A percentile compares a stretch with the other conserved stretches of the same genome.
These are phyloP conservation scores for Emericellopsis atlantica DNA, from an alignment of 2,329 filamentous ascomycete species.

Conservation along the genomic window DNA sequence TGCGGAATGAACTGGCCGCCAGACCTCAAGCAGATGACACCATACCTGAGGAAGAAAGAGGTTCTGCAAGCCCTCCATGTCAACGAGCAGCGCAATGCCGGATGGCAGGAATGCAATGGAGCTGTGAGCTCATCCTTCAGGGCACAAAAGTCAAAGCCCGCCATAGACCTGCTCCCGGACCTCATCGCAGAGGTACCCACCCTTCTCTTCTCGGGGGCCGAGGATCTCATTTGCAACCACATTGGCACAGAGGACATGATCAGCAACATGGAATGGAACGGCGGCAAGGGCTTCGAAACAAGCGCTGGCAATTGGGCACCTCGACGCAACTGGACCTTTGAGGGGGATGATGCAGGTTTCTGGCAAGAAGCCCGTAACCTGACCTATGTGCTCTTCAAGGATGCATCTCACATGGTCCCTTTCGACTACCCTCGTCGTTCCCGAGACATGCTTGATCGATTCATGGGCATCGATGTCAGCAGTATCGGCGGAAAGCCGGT, in stretches of 20 bases:
- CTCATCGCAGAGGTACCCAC: slow-evolving; percentile 67
- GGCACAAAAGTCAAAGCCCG: slow-evolving; percentile 57
- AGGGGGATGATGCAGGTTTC: slow-evolving; percentile 75
- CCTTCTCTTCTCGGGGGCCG: slow-evolving; percentile 81
- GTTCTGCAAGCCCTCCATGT: slow-evolving; percentile 74
- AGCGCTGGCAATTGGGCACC: slow-evolving; percentile 82
- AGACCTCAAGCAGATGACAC: slow-evolving; percentile 63
- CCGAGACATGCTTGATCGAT: slow-evolving; percentile 93
- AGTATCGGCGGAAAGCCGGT: slow-evolving; percentile 71
- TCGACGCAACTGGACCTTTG: slow-evolving; percentile 88
- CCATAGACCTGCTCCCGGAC: slow-evolving; percentile 62
- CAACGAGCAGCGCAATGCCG: slow-evolving; percentile 66
- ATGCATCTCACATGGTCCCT: slow-evolving; percentile 95
- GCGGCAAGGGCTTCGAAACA: slow-evolving; percentile 80
- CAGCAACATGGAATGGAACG: slow-evolving; percentile 82
- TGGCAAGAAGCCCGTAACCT: slow-evolving; percentile 93
- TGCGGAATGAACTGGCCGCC: slow-evolving; percentile 99
- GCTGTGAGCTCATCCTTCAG: slow-evolving; percentile 63
- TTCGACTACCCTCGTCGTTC: slow-evolving; percentile 81
- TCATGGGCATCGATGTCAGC: slow-evolving; percentile 85
- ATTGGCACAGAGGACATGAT: slow-evolving; percentile 87
- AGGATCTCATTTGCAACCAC: slow-evolving; percentile 96
- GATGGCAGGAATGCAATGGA: slow-evolving; percentile 85
- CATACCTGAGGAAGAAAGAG: slow-evolving; percentile 74
- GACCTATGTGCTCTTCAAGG: slow-evolving; percentile 91